A percentile compares a stretch with the other conserved stretches of the same genome.
These are phyloP conservation scores for Lipomyces mesembrius DNA, from an alignment of 805 yeast genomes.

Conservation along the genomic window DNA sequence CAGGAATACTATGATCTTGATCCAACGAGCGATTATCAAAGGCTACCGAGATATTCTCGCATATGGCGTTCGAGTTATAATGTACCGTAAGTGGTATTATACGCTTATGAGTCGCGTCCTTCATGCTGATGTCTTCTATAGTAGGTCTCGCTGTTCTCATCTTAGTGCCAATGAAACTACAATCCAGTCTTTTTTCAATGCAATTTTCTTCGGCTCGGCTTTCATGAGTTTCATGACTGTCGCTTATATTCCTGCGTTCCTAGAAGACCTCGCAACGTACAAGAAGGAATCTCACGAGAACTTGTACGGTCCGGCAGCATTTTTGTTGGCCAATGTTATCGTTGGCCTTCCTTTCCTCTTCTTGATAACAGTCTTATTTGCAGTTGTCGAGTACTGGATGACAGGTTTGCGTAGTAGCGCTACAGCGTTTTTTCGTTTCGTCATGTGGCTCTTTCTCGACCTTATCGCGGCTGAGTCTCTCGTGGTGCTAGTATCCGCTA, in stretches of 20 bases:
- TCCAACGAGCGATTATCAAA: conserved; percentile 45
- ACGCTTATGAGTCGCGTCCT: not conserved
- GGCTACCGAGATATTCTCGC: conserved; percentile 48
- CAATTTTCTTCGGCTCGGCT: conserved; percentile 52
- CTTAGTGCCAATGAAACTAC: conserved; percentile 40
- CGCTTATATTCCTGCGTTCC: conserved; percentile 50
- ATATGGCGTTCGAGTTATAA: conserved; percentile 48
- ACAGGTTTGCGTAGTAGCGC: conserved; percentile 45
- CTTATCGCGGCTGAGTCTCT: conserved; percentile 51
- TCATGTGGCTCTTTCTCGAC: conserved; percentile 50
- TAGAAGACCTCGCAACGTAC: conserved; percentile 47
- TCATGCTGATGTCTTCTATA: not conserved
- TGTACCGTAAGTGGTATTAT: conserved; percentile 42
- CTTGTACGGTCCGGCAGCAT: conserved; percentile 49
- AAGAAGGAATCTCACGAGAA: conserved; percentile 48
- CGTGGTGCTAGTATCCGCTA: conserved; percentile 47
- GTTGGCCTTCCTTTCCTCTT: conserved; percentile 50
- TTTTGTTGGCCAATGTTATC: conserved; percentile 47
- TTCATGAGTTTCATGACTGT: conserved; percentile 44
- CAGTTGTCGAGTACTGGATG: conserved; percentile 48
- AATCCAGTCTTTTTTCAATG: conserved; percentile 46
- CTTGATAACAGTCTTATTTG: conserved; percentile 45
- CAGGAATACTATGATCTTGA: conserved; percentile 36
- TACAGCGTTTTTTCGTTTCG: conserved; percentile 46
- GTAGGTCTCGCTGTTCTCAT: conserved; percentile 49